These are phyloP conservation scores for Didymella arachidicola DNA, from an alignment of 2,329 filamentous ascomycete species.

Conservation along the genomic window DNA sequence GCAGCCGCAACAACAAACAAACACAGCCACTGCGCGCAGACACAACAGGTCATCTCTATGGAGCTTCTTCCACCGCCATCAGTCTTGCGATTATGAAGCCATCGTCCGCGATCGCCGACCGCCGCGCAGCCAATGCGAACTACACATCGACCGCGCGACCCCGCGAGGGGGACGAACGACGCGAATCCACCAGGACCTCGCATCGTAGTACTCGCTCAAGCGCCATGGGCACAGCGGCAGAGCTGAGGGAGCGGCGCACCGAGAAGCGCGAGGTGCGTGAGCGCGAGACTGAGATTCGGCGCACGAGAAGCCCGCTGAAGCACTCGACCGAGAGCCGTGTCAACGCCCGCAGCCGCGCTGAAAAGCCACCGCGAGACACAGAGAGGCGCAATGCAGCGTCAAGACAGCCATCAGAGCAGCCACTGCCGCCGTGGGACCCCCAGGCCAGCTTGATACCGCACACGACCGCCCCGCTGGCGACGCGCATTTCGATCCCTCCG, in stretches of 20 bases:
- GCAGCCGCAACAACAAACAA: conserved; percentile 33
- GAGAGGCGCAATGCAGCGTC: conserved; percentile 34
- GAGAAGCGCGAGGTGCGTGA: conserved; percentile 50
- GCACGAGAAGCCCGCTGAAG: conserved; percentile 50
- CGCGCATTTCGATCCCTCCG: conserved; percentile 68
- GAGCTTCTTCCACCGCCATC: conserved; percentile 40
- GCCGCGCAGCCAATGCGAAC: conserved; percentile 43
- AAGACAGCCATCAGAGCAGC: conserved; percentile 33
- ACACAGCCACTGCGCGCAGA: conserved; percentile 9
- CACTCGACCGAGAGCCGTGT: conserved; percentile 43
- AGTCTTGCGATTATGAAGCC: conserved; percentile 42
- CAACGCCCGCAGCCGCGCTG: conserved; percentile 43
- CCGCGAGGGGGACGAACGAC: conserved; percentile 47
- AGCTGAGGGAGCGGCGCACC: conserved; percentile 41
- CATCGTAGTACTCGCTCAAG: conserved; percentile 43
- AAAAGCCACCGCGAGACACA: conserved; percentile 40
- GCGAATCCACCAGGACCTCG: conserved; percentile 33
- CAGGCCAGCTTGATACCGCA: conserved; percentile 76
- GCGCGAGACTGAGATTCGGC: conserved; percentile 44
- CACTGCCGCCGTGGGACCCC: conserved; percentile 73
- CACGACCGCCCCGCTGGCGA: conserved; percentile 76
- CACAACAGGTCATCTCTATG: conserved; percentile 32
- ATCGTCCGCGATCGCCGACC: conserved; percentile 36
- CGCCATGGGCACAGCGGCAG: conserved; percentile 26
- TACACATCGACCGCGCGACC: conserved; percentile 46